Percentiles rank a stretch among this genome's conserved stretches.
phyloP scores from a whole-genome alignment of 441 rosid species.

The Erodium trifolium region DNA sequence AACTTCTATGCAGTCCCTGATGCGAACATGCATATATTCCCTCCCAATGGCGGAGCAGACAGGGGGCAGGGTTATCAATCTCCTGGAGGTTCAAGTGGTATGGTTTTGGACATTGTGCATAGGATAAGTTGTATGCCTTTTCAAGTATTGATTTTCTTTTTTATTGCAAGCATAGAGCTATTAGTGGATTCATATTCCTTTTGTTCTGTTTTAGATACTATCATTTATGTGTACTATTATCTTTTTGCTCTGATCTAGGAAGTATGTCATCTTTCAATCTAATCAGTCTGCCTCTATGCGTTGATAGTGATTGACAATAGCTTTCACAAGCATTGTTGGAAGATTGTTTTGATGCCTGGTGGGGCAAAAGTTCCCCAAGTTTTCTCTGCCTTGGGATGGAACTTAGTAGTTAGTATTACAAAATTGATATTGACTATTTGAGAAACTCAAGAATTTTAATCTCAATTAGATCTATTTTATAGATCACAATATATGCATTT shows the following conservation, averaged over 20 bases:
- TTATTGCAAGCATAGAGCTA: constrained; percentile 1
- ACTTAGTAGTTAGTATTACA: neutral
- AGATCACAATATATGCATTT: neutral
- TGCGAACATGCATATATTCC: constrained; percentile 65
- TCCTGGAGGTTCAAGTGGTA: constrained; percentile 60
- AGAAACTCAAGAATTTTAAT: neutral
- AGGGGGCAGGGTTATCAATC: constrained; percentile 65
- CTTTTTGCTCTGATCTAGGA: neutral
- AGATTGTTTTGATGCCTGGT: constrained; percentile 3
- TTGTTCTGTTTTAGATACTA: too few relatives aligned
- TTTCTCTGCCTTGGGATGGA: neutral
- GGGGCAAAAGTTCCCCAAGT: neutral
- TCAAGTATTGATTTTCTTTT: neutral
- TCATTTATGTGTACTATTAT: neutral
- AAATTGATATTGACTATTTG: neutral
- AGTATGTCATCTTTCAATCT: neutral
- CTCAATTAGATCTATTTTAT: neutral
- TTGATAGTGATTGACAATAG: neutral
- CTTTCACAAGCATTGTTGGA: neutral
- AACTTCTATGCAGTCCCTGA: constrained; percentile 45
- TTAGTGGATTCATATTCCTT: neutral
- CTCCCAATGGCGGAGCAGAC: constrained; percentile 49
- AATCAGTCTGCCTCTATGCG: neutral
- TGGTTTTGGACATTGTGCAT: constrained; percentile 3
- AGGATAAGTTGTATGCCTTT: too few relatives aligned